Evolutionary conservation across 768 basidiomycete genomes (phyloP), one percentile per base, ranked within the genome.

Genomic region (Mycena olivaceomarginata): DNA sequence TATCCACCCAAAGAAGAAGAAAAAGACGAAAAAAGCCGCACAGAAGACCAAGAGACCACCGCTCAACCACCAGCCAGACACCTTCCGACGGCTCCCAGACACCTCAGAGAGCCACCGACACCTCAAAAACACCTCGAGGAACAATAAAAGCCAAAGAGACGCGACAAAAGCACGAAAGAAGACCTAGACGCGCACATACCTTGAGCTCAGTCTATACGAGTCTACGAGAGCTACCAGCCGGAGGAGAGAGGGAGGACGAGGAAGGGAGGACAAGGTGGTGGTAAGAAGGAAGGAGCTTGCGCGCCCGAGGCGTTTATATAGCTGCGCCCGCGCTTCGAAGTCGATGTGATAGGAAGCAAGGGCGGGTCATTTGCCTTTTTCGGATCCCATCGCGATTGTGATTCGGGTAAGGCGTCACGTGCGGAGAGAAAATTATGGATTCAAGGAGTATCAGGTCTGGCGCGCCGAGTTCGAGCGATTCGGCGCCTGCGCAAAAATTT

Each of bases 311-410:
- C 31, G 25, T 37, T 60, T 60, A 45, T 60, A 60, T 60, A 39
- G 12, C 8, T 15, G 56, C 56, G 56, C 59, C 13, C 8, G 43
- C 43, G 11, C 15, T 45, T 15, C 31, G 59, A 37, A 22, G 31
- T 60, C 39, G 31, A 31, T 60, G 59, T 37, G 37, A 16, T 6
- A 9, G 20, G 56, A 45, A 45, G 20, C 22, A 57, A 22, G 15
- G 31, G 59, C 59, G 59, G 31, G 59, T 60, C 59, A 60, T 37
- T 60, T 60, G 59, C 59, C 59, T 60, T 60, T 60, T 60, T 16
- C 13, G 59, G 59, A 60, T 7, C 13, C 59, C 13, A 37, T 60
- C 59, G 31, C 31, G 43, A 11, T 45, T 45, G 2, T 45, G 11
- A 5, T 5, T 45, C 15, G 43, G 43, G 11, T 45, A 45, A 15